Evolutionary conservation across 1,284 basidiomycete species (phyloP).

Genomic region (Leucoagaricus sp.): DNA sequence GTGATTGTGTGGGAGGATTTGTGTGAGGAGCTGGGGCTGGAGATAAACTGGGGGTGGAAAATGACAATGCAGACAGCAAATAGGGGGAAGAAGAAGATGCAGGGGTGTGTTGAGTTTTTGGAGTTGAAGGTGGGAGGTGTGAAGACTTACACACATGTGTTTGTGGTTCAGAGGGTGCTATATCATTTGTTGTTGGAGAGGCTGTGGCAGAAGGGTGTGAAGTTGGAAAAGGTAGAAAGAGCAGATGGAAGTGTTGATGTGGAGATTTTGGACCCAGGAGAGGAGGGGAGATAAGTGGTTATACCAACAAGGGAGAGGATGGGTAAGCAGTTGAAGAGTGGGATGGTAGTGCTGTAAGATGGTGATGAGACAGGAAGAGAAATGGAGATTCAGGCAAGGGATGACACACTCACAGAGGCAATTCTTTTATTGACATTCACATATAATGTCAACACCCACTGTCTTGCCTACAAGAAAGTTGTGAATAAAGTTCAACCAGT

Average conservation of each 20-base stretch:
- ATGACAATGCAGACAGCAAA: constrained; percentile 16
- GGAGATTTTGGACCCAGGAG: neutral
- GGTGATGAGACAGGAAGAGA: neutral
- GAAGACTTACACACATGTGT: constrained; percentile 7
- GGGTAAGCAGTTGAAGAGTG: neutral
- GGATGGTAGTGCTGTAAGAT: neutral
- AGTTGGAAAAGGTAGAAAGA: neutral
- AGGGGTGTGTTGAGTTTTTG: constrained; percentile 18
- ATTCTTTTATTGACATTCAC: constrained; percentile 8
- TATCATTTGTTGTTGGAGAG: constrained; percentile 6
- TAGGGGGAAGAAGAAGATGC: constrained; percentile 12
- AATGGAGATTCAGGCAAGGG: neutral
- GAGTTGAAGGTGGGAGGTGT: constrained; percentile 14
- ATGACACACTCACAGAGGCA: neutral
- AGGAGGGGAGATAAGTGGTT: constrained; percentile 14
- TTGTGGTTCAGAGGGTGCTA: constrained; percentile 1
- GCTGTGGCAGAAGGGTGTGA: constrained; percentile 9
- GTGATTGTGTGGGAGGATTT: constrained; percentile 17
- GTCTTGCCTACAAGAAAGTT: too few species aligned
- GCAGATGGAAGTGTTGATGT: neutral
- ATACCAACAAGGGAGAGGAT: constrained; percentile 1
- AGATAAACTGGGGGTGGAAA: constrained; percentile 16
- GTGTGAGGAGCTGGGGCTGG: constrained; percentile 18
- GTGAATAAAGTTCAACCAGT: too few species aligned
- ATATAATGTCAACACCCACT: constrained; percentile 3